Base-by-base conservation (phyloP, 2,329 filamentous ascomycete genomes). In the Talaromyces marneffei region DNA sequence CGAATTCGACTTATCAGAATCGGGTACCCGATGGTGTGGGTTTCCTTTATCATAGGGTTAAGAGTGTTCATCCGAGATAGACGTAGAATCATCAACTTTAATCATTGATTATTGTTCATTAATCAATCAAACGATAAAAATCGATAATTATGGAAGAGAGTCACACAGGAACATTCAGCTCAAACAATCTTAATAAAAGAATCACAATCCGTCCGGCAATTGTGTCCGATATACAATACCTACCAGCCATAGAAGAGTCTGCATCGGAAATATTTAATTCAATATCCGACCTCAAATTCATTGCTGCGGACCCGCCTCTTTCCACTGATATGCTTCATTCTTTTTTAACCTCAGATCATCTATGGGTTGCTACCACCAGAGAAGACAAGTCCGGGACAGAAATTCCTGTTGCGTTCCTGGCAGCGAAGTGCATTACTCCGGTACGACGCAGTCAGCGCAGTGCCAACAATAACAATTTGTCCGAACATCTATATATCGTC, bases 231-330 rank as follows among this genome's bases (percentile, higher is more conserved):
- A 46, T 62, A 14, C 48, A 37, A 16, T 55, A 33, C n/a, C 20
- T 62, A 31, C 60, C 60, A 14, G 48, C 14, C 4, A 59, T 62
- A 52, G 60, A 62, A 31, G 23, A 57, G 20, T 54, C 60, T 1
- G 60, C 60, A 23, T 44, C 55, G n/a, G 33, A 52, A 35, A 5
- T 62, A 14, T 62, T 62, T 29, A 53, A 62, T 23, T 48, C 60
- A 39, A 59, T 59, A 1, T 48, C 55, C 3, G 55, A 52, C 7
- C 55, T 62, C 6, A 33, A 48, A 16, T 62, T 59, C 7, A 55
- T 62, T 33, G 55, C 60, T 2, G 56, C 29, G 2, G 60, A 62
- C 35, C 1, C 37, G 10, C 60, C 60, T 25, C 55, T 62, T 27
- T 46, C 29, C 29, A 18, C 5, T 18, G 48, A 58, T 20, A 37